Evolutionary conservation across 1,284 basidiomycete species (phyloP).

Genomic region (Sporisorium graminicola): DNA sequence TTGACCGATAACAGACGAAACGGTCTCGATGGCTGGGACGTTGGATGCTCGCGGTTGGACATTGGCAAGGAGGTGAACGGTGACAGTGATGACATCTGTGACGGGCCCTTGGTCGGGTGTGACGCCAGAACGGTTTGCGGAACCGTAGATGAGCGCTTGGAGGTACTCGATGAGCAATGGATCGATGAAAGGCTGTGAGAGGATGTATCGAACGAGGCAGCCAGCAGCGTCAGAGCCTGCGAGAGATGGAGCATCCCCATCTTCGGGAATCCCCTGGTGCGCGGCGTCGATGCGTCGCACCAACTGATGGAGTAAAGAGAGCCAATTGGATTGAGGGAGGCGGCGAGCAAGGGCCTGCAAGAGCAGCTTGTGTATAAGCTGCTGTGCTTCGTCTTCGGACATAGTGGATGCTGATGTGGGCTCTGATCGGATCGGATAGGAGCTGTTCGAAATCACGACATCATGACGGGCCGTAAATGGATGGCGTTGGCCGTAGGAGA

Average conservation of each 20-base stretch:
- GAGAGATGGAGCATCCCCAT: neutral
- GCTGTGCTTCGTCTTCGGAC: slow-evolving; percentile 29
- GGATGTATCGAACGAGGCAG: slow-evolving; percentile 26
- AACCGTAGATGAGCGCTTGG: slow-evolving; percentile 42
- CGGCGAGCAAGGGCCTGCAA: slow-evolving; percentile 33
- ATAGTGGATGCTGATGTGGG: slow-evolving; percentile 7
- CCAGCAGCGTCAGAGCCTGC: slow-evolving; percentile 23
- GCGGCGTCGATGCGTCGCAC: slow-evolving; percentile 22
- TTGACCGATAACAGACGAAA: slow-evolving; percentile 49
- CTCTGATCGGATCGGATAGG: neutral
- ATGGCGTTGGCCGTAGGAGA: neutral
- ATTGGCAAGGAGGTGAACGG: slow-evolving; percentile 35
- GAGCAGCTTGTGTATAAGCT: slow-evolving; percentile 43
- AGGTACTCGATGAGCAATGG: slow-evolving; percentile 47
- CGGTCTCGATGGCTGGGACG: slow-evolving; percentile 35
- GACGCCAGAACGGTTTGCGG: slow-evolving; percentile 33
- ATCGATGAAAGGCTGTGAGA: slow-evolving; percentile 39
- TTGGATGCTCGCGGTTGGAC: slow-evolving; percentile 14
- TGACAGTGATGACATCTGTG: slow-evolving; percentile 45
- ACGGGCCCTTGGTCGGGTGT: slow-evolving; percentile 39
- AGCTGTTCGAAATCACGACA: neutral
- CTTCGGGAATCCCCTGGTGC: neutral
- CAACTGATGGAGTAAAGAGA: slow-evolving; percentile 40
- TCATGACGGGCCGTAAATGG: neutral
- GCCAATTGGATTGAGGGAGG: slow-evolving; percentile 40